These are phyloP conservation scores for Russula vinacea DNA, from an alignment of 768 basidiomycete genomes.

Conservation along the genomic window DNA sequence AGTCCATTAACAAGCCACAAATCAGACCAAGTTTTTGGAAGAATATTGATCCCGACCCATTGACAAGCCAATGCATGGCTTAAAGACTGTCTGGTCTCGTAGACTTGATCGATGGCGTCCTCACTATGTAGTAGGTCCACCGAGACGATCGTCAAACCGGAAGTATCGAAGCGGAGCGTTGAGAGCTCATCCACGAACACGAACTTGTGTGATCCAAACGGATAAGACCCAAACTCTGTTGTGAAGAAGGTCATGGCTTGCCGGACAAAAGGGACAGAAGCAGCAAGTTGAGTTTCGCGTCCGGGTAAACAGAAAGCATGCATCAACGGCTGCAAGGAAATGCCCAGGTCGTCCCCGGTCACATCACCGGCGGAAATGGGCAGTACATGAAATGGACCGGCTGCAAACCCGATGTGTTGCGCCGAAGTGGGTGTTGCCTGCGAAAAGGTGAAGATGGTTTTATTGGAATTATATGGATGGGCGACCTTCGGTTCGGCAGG, in stretches of 20 bases:
- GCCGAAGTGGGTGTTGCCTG: slow-evolving; percentile 84
- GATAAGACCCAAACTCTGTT: slow-evolving; percentile 92
- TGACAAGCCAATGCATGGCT: slow-evolving; percentile 90
- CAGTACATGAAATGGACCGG: slow-evolving; percentile 86
- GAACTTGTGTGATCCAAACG: slow-evolving; percentile 90
- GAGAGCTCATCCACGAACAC: slow-evolving; percentile 92
- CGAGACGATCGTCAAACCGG: slow-evolving; percentile 76
- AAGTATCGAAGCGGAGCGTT: slow-evolving; percentile 75
- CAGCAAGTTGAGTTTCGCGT: slow-evolving; percentile 64
- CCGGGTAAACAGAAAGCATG: slow-evolving; percentile 93
- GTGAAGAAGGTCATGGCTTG: slow-evolving; percentile 91
- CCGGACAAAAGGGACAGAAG: slow-evolving; percentile 74
- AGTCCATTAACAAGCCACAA: slow-evolving; percentile 96
- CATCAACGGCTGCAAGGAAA: slow-evolving; percentile 68
- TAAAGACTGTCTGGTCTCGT: slow-evolving; percentile 83
- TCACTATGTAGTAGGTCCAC: slow-evolving; percentile 83
- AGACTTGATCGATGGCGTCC: slow-evolving; percentile 87
- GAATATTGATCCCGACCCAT: slow-evolving; percentile 96
- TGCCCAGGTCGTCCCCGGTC: slow-evolving; percentile 57
- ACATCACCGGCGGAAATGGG: slow-evolving; percentile 61
- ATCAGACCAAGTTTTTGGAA: slow-evolving; percentile 90
- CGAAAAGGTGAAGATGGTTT: slow-evolving; percentile 90
- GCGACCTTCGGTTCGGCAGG: slow-evolving; percentile 55
- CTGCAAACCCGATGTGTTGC: slow-evolving; percentile 96
- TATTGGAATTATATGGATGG: slow-evolving; percentile 90